Percentiles rank a stretch among this genome's conserved stretches.
phyloP scores from a whole-genome alignment of 169 alveolate genomes.

The Plasmodium inui region DNA sequence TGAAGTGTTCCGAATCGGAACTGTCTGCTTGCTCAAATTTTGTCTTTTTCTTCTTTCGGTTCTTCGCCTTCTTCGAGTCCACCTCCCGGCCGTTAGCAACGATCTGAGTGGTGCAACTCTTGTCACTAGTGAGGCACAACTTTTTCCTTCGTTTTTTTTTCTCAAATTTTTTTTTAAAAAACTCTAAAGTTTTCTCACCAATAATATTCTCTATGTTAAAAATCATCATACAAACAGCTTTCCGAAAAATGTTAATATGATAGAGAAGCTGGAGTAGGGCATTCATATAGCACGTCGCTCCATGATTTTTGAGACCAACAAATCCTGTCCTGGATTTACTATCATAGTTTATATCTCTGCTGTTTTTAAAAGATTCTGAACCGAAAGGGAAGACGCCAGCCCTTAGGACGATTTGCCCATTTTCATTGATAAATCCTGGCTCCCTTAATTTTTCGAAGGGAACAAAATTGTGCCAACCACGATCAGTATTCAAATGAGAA shows the following conservation, averaged over 20 bases:
- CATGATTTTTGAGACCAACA: constrained; percentile 96
- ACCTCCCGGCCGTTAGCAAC: neutral
- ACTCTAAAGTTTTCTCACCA: constrained; percentile 73
- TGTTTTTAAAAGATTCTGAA: constrained; percentile 81
- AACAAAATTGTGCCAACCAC: constrained; percentile 89
- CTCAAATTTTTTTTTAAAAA: constrained; percentile 63
- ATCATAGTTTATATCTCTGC: constrained; percentile 80
- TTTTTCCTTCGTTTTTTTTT: constrained; percentile 19
- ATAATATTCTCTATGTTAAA: constrained; percentile 80
- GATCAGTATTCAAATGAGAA: constrained; percentile 83
- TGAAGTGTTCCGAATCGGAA: neutral
- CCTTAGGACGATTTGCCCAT: constrained; percentile 84
- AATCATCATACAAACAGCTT: constrained; percentile 90
- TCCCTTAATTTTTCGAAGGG: constrained; percentile 81
- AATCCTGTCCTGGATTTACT: constrained; percentile 92
- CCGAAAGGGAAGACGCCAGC: constrained; percentile 87
- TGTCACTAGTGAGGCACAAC: neutral
- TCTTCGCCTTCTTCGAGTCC: constrained; percentile 6
- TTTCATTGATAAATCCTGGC: constrained; percentile 78
- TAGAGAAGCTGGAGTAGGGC: constrained; percentile 97
- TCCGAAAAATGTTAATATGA: constrained; percentile 97
- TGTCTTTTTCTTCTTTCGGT: constrained; percentile 3
- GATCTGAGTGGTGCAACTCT: constrained; percentile 45
- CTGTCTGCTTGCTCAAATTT: neutral
- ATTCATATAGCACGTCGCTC: constrained; percentile 99